phyloP scores from a whole-genome alignment of 192 early-diverging fungal species.

The Coemansia sp. region DNA sequence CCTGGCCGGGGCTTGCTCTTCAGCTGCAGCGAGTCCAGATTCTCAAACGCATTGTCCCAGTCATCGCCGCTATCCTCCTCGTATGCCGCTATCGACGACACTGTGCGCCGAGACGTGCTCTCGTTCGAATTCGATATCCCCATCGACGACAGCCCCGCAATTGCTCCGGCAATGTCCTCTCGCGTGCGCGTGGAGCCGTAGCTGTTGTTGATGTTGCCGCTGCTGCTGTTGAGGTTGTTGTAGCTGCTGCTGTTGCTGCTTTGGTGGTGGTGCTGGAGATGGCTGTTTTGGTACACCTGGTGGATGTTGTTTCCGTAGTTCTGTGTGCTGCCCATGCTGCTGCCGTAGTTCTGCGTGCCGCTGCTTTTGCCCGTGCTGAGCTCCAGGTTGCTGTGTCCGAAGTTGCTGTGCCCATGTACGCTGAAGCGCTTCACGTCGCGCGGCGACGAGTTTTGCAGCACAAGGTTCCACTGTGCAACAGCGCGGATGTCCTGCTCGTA shows the following conservation, averaged over 20 bases:
- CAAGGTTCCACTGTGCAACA: conserved; percentile 54
- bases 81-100: conserved; percentile 53
- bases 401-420: conserved; percentile 11
- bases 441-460: conserved; percentile 50
- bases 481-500: conserved; percentile 52
- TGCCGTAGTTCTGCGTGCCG: conserved; percentile 3
- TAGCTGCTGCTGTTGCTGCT: conserved; percentile 20
- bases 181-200: conserved; percentile 40
- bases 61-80: conserved; percentile 55
- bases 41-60: conserved; percentile 56
- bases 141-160: conserved; percentile 51
- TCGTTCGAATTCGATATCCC: conserved; percentile 49
- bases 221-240: conserved; percentile 25
- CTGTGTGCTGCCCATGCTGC: conserved; percentile 7
- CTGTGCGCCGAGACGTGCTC: conserved; percentile 43
- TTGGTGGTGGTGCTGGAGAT: conserved; percentile 8
- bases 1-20: conserved; percentile 25
- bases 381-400: neutral
- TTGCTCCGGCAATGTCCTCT: conserved; percentile 47
- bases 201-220: conserved; percentile 38
- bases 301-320: conserved; percentile 2
- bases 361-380: conserved; percentile 1
- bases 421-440: conserved; percentile 52
- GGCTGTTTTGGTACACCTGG: conserved; percentile 6
- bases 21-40: conserved; percentile 48